Base-by-base conservation (phyloP, 2,329 filamentous ascomycete species). In the Lasiodiplodia citricola region DNA sequence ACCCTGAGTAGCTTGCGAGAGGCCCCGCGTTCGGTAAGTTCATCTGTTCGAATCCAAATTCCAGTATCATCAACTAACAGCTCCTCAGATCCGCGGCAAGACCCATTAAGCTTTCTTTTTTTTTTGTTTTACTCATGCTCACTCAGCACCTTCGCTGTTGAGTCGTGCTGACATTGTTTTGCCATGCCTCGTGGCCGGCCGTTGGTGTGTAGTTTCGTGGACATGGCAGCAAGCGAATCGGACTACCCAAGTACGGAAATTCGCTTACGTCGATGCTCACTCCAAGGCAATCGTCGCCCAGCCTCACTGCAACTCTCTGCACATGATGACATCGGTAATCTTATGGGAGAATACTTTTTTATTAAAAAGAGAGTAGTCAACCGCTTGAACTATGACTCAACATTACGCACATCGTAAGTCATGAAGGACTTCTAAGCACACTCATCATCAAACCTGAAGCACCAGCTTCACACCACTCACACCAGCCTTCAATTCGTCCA, bases 401-500 rank as follows among this genome's bases (percentile, higher is more conserved):
- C 2, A 18, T 44, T 21, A 11, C n/a, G n/a, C 44, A 47, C n/a
- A 21, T 10, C n/a, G 14, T 47, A 21, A 11, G n/a, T 21, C 18
- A 47, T 11, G 7, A 21, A 47, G 44, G 16, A 18, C 23, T 28
- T 2, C 14, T 11, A 54, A 54, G 14, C 8, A 54, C 51, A 54
- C 21, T 11, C 16, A 60, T 23, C 14, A 4, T 66, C 10, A 51
- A 18, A 57, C 76, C 87, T 72, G 67, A 50, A 74, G 37, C 14
- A 74, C 73, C 62, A 75, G 65, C 67, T 75, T 75, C 28, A 47
- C 66, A 8, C 70, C 74, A 66, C 71, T 73, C 14, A 74, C 72
- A 1, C 73, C 73, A 38, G 68, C 51, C 69, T 71, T 73, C 58
- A 73, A 66, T 65, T 66, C 67, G 66, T 75, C 73, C 47, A 75